Conservation (phyloP, 352 stramenopile genomes). For the Halophytophthora polymorphica region DNA sequence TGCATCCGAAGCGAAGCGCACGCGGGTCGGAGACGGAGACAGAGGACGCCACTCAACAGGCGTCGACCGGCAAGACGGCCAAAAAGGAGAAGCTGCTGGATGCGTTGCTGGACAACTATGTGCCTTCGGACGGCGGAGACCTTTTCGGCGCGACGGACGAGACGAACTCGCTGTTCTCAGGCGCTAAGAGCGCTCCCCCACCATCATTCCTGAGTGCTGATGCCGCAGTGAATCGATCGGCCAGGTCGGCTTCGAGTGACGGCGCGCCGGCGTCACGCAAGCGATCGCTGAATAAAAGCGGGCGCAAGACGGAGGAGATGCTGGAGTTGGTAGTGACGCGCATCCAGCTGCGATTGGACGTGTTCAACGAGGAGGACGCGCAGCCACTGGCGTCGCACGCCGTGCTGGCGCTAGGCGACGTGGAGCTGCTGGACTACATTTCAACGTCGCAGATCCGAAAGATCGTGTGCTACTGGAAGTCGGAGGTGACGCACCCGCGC, state of each 20-base stretch:
- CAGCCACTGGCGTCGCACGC: constrained; percentile 76
- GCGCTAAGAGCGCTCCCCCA: constrained; percentile 31
- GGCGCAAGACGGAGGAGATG: constrained; percentile 88
- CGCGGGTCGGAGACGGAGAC: constrained; percentile 1
- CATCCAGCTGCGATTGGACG: constrained; percentile 80
- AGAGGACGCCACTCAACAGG: neutral
- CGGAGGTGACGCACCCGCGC: constrained; percentile 69
- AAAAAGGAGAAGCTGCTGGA: constrained; percentile 78
- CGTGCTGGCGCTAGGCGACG: constrained; percentile 70
- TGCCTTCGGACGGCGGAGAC: constrained; percentile 51
- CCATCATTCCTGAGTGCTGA: constrained; percentile 35
- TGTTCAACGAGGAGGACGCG: constrained; percentile 75
- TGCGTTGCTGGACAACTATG: constrained; percentile 80
- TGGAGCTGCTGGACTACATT: constrained; percentile 88
- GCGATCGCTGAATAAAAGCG: constrained; percentile 72
- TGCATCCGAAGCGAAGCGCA: constrained; percentile 11
- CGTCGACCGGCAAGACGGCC: constrained; percentile 12
- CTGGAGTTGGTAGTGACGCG: constrained; percentile 76
- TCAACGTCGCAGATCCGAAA: constrained; percentile 89
- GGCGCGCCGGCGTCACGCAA: constrained; percentile 29
- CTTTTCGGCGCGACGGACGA: constrained; percentile 45
- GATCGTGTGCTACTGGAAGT: constrained; percentile 90
- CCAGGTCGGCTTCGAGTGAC: constrained; percentile 18
- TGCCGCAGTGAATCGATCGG: constrained; percentile 17
- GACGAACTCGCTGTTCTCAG: constrained; percentile 35